Base-by-base conservation (phyloP, 2,329 filamentous ascomycete genomes). In the Triangularia verruculosa region DNA sequence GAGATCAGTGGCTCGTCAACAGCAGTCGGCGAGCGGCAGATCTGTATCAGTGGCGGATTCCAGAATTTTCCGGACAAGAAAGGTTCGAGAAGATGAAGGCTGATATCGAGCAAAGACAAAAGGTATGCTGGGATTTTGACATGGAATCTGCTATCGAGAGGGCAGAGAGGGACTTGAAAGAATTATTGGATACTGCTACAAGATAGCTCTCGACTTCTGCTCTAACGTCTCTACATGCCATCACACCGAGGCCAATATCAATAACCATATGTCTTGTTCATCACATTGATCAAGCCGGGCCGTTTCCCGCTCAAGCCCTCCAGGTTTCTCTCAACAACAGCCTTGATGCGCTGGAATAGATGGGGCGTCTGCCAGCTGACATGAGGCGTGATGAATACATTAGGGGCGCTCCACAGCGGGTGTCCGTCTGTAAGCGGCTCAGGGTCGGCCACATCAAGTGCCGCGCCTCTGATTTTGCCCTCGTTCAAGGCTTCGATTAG, bases 361-460 rank as follows among this genome's bases (percentile, higher is more conserved):
- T 63, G 67, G 4, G 71, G 68, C 12, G 75, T 74, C 63, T 72
- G 69, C 71, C 75, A 77, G 25, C 72, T 74, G 17, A 78, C 64
- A 60, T 80, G 78, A 3, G 78, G 78, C 9, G 77, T 75, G 57
- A 92, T 82, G 65, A 87, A 81, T 15, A 87, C 79, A 73, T 91
- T 90, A 2, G 83, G 81, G 52, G 86, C 78, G 56, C 80, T 82
- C 86, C 89, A 91, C 25, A 92, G 74, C 64, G 84, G 81, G 71
- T 88, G 83, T 24, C 87, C 84, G 12, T 76, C 70, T 0, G 89
- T 88, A 65, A 92, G 72, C 0, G 89, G 89, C 72, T 92, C 89
- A 0, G 89, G 89, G 66, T 92, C 88, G 1, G 89, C 86, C 0
- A 92, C 89, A 72, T 91, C 89, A 27, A 92, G 73, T 2, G 88